phyloP scores from a whole-genome alignment of 31 red algal genomes.

The Porphyra umbilicalis region DNA sequence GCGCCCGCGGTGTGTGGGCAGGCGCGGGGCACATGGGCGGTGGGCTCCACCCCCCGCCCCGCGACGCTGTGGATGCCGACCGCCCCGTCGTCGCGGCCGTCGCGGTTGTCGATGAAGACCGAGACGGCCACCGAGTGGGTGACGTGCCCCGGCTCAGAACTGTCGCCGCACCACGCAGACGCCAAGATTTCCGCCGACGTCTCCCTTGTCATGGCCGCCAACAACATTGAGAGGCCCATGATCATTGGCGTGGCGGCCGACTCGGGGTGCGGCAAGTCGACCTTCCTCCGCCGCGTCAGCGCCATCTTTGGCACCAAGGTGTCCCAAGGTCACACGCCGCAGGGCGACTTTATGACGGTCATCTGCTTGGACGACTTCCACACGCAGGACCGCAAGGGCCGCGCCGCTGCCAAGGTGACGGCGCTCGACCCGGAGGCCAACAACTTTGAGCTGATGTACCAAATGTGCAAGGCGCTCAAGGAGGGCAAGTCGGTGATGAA shows the following conservation, averaged over 20 bases:
- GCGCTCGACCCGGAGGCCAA: constrained; percentile 78
- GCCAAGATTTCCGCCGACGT: constrained; percentile 62
- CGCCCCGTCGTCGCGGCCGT: background rate
- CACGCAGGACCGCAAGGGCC: constrained; percentile 79
- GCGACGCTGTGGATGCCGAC: background rate
- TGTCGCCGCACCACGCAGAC: constrained; percentile 46
- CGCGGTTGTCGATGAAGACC: constrained; percentile 4
- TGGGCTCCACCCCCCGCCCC: background rate
- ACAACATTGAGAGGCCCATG: constrained; percentile 80
- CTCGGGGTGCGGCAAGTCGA: constrained; percentile 94
- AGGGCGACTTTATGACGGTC: constrained; percentile 91
- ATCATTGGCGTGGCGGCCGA: constrained; percentile 97
- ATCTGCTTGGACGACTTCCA: constrained; percentile 99
- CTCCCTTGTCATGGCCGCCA: constrained; percentile 42
- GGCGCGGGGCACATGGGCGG: background rate
- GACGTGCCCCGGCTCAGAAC: constrained; percentile 35
- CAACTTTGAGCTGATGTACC: constrained; percentile 95
- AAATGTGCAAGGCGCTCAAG: constrained; percentile 89
- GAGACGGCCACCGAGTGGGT: constrained; percentile 43
- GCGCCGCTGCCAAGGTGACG: constrained; percentile 72
- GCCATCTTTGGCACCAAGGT: constrained; percentile 92
- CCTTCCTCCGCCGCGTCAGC: constrained; percentile 82
- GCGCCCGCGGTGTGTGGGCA: background rate
- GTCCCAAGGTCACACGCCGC: constrained; percentile 72
- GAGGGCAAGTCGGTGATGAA: constrained; percentile 91